Evolutionary conservation across 192 early-diverging fungal species (phyloP).

Genomic region (Piromyces finnis): DNA sequence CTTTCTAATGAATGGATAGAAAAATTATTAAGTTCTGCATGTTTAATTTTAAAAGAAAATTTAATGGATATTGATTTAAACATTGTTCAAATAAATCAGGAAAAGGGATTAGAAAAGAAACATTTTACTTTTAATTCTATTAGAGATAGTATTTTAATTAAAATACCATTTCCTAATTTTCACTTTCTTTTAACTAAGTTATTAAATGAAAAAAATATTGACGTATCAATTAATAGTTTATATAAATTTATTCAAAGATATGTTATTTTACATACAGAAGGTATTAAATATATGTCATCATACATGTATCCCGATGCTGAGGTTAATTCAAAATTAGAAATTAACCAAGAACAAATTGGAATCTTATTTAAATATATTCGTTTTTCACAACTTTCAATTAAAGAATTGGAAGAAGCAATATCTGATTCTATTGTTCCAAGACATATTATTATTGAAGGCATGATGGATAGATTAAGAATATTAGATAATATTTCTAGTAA

Average conservation of each 20-base stretch:
- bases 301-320: neutral
- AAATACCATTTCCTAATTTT: neutral
- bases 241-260: neutral
- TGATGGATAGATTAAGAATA: neutral
- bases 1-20: neutral
- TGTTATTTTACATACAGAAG: neutral
- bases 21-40: neutral
- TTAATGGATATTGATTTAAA: neutral
- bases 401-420: neutral
- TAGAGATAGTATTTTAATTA: neutral
- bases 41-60: neutral
- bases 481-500: neutral
- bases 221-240: neutral
- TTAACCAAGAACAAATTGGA: neutral
- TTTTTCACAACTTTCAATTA: neutral
- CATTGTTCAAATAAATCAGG: neutral
- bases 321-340: neutral
- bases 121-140: neutral
- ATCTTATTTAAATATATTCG: neutral
- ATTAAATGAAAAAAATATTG: neutral
- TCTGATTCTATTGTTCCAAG: neutral
- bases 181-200: neutral
- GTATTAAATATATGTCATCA: neutral
- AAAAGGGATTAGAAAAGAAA: neutral
- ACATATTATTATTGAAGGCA: neutral